Percentiles rank a stretch among this genome's conserved stretches.
These are phyloP conservation scores for Fermentozyma sake DNA, from an alignment of 1,139 yeast genomes.

Conservation along the genomic window DNA sequence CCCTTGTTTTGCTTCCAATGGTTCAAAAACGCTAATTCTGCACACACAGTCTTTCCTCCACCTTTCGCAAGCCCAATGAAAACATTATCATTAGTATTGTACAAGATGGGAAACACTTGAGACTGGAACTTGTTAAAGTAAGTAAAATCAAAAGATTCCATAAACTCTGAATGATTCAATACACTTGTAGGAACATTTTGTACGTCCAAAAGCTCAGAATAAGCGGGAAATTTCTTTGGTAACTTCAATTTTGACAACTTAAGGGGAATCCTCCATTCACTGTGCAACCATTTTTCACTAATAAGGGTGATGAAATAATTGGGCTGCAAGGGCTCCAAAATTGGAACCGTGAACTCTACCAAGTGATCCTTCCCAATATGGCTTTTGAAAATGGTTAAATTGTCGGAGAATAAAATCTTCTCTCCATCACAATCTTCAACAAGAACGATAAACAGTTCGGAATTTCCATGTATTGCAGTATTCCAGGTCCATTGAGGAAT, in stretches of 20 bases:
- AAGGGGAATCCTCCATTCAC: slow-evolving; percentile 62
- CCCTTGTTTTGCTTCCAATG: slow-evolving; percentile 61
- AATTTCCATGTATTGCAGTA: slow-evolving; percentile 51
- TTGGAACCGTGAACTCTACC: slow-evolving; percentile 62
- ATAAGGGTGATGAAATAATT: slow-evolving; percentile 66
- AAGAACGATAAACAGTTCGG: slow-evolving; percentile 62
- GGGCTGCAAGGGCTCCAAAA: slow-evolving; percentile 64
- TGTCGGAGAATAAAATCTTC: slow-evolving; percentile 55
- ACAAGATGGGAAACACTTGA: slow-evolving; percentile 60
- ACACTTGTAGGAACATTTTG: slow-evolving; percentile 47
- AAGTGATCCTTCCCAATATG: slow-evolving; percentile 51
- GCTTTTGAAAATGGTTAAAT: slow-evolving; percentile 46
- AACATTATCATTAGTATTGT: slow-evolving; percentile 52
- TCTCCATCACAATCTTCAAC: slow-evolving; percentile 89
- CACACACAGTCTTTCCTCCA: slow-evolving; percentile 68
- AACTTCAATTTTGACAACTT: slow-evolving; percentile 49
- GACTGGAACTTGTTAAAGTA: slow-evolving; percentile 71
- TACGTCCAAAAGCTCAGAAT: slow-evolving; percentile 49
- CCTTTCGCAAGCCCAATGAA: slow-evolving; percentile 75
- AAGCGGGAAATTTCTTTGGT: slow-evolving; percentile 69
- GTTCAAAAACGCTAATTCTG: slow-evolving; percentile 66
- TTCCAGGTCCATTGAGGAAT: slow-evolving; percentile 81
- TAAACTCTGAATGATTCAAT: slow-evolving; percentile 45
- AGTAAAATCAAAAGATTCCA: slow-evolving; percentile 39
- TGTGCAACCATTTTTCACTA: slow-evolving; percentile 84